A percentile compares a stretch with the other conserved stretches of the same genome.
Evolutionary conservation across 1,284 basidiomycete genomes (phyloP).

Genomic region (Puccinia coronata): DNA sequence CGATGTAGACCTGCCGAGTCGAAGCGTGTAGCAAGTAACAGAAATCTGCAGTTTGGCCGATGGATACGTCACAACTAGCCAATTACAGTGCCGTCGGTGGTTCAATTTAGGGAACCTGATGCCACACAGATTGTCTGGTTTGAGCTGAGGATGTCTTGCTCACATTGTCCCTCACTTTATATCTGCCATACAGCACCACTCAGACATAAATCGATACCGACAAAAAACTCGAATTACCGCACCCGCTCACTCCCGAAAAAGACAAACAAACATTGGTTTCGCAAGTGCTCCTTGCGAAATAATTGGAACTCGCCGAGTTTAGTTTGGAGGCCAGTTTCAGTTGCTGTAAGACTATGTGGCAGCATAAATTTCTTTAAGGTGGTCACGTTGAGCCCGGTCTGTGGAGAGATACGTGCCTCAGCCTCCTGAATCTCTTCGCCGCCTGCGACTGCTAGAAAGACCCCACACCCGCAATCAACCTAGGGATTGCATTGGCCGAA

Average conservation of each 20-base stretch:
- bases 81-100: background rate
- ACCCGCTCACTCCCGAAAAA: slow-evolving; percentile 1
- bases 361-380: too few relatives aligned
- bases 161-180: background rate
- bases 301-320: background rate
- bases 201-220: background rate
- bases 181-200: background rate
- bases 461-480: background rate
- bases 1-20: background rate
- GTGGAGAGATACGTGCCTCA: too few relatives aligned
- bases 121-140: background rate
- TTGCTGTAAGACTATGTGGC: background rate
- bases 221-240: background rate
- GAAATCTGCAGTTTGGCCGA: background rate
- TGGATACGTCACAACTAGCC: background rate
- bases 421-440: too few relatives aligned
- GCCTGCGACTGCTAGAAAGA: too few relatives aligned
- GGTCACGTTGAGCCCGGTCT: too few relatives aligned
- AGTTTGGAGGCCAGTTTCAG: background rate
- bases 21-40: background rate
- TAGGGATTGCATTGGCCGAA: background rate
- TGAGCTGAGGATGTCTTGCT: background rate
- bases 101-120: background rate
- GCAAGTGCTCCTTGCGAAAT: background rate
- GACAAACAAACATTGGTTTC: background rate